phyloP scores from a whole-genome alignment of 2,329 filamentous ascomycete genomes.

The Phoma sp. region DNA sequence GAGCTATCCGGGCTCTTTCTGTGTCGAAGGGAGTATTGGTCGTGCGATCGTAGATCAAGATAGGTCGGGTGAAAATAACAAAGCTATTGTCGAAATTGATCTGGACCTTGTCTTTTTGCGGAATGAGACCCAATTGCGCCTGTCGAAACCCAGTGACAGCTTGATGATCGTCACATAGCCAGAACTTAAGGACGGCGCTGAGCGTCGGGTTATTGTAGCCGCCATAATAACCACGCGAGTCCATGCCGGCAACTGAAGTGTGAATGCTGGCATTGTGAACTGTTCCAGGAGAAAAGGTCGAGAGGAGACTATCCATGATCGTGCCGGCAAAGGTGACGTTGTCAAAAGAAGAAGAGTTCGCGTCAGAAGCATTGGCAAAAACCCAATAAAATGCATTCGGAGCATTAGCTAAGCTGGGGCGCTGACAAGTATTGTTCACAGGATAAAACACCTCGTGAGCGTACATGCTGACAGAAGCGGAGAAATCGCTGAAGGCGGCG shows the following conservation, averaged over 20 bases:
- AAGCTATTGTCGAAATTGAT: too few species aligned
- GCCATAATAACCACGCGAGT: neutral
- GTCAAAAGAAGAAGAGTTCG: neutral
- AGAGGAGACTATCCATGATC: neutral
- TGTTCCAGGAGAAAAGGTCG: neutral
- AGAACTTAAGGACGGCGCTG: conserved; percentile 6
- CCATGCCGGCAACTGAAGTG: neutral
- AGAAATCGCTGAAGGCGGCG: neutral
- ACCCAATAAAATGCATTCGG: neutral
- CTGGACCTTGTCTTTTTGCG: too few species aligned
- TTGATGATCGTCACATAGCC: conserved; percentile 1
- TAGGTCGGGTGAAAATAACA: too few species aligned
- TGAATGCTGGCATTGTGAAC: neutral
- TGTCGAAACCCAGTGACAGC: neutral
- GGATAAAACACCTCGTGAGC: neutral
- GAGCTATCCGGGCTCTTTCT: too few species aligned
- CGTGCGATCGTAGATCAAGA: too few species aligned
- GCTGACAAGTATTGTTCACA: neutral
- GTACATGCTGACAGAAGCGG: neutral
- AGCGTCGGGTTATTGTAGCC: conserved; percentile 6
- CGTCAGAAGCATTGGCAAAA: neutral
- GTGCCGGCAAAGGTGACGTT: neutral
- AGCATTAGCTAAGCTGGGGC: neutral
- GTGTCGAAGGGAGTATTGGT: too few species aligned
- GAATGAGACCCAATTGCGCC: neutral